These are phyloP conservation scores for Talaromyces sp. DNA, from an alignment of 2,329 filamentous ascomycete genomes.

Conservation along the genomic window DNA sequence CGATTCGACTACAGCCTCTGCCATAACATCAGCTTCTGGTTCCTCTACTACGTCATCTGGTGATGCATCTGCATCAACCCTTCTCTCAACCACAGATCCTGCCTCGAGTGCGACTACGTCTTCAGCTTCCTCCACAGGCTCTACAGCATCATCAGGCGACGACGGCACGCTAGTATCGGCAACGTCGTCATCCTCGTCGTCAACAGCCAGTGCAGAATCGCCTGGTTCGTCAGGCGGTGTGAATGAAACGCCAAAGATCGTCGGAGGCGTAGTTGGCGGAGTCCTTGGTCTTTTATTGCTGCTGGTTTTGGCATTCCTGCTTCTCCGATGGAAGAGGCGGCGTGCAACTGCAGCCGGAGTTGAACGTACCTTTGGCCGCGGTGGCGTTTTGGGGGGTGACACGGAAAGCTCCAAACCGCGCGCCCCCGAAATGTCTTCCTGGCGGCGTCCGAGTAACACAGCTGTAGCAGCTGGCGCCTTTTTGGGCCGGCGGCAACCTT, in stretches of 20 bases:
- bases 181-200: not conserved
- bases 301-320: slow-evolving; percentile 36
- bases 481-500: slow-evolving; percentile 38
- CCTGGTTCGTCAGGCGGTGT: slow-evolving; percentile 11
- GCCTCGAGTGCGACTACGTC: slow-evolving; percentile 1
- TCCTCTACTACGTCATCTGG: not conserved
- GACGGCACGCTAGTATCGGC: not conserved
- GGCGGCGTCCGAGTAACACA: slow-evolving; percentile 34
- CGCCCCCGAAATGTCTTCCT: slow-evolving; percentile 28
- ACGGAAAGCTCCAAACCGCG: slow-evolving; percentile 14
- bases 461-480: slow-evolving; percentile 37
- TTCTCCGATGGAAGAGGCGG: slow-evolving; percentile 17
- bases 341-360: slow-evolving; percentile 1
- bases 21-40: not conserved
- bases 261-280: slow-evolving; percentile 60
- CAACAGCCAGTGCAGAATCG: slow-evolving; percentile 7
- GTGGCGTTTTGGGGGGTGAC: slow-evolving; percentile 21
- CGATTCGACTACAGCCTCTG: not conserved
- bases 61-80: not conserved
- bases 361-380: slow-evolving; percentile 11
- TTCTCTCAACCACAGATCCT: slow-evolving; percentile 1
- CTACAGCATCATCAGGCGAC: not conserved
- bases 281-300: slow-evolving; percentile 54
- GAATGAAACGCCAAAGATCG: slow-evolving; percentile 48
- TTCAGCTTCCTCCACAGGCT: not conserved